phyloP scores from a whole-genome alignment of 768 basidiomycete genomes.

The Ephemerocybe angulata region DNA sequence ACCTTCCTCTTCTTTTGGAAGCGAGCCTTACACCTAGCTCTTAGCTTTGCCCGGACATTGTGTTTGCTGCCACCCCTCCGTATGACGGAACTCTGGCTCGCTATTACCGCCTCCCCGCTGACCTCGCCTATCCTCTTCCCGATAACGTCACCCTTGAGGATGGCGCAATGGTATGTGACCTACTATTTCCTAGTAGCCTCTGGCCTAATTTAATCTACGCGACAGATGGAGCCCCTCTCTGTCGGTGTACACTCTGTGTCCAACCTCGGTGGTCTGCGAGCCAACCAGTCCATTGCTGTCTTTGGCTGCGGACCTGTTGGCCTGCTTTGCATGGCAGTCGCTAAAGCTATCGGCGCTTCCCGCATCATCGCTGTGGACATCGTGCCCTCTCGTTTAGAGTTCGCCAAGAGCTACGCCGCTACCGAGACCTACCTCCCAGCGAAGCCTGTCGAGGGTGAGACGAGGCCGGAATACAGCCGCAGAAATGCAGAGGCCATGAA shows the following conservation, averaged over 20 bases:
- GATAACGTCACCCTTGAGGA: slow-evolving; percentile 86
- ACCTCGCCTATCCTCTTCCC: slow-evolving; percentile 81
- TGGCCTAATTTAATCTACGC: neutral
- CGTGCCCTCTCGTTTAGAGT: slow-evolving; percentile 69
- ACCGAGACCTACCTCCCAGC: slow-evolving; percentile 71
- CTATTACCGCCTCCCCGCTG: slow-evolving; percentile 83
- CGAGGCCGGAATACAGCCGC: slow-evolving; percentile 64
- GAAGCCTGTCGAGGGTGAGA: slow-evolving; percentile 58
- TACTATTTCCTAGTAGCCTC: neutral
- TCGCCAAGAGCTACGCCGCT: slow-evolving; percentile 82
- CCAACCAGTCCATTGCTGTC: slow-evolving; percentile 73
- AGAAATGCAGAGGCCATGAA: slow-evolving; percentile 69
- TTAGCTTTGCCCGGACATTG: slow-evolving; percentile 81
- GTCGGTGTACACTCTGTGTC: slow-evolving; percentile 89
- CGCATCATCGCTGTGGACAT: slow-evolving; percentile 86
- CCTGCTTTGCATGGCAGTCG: slow-evolving; percentile 93
- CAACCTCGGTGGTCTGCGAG: slow-evolving; percentile 66
- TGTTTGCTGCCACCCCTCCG: slow-evolving; percentile 92
- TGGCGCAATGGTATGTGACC: slow-evolving; percentile 77
- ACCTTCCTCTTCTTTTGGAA: neutral
- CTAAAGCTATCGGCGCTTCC: slow-evolving; percentile 85
- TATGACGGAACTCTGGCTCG: slow-evolving; percentile 85
- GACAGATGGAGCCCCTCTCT: slow-evolving; percentile 88
- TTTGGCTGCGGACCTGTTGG: slow-evolving; percentile 90
- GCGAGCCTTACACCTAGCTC: neutral